Evolutionary conservation across 2,329 filamentous ascomycete genomes (phyloP), one percentile per base, ranked within the genome.

Genomic region (Trichoderma simmonsii): DNA sequence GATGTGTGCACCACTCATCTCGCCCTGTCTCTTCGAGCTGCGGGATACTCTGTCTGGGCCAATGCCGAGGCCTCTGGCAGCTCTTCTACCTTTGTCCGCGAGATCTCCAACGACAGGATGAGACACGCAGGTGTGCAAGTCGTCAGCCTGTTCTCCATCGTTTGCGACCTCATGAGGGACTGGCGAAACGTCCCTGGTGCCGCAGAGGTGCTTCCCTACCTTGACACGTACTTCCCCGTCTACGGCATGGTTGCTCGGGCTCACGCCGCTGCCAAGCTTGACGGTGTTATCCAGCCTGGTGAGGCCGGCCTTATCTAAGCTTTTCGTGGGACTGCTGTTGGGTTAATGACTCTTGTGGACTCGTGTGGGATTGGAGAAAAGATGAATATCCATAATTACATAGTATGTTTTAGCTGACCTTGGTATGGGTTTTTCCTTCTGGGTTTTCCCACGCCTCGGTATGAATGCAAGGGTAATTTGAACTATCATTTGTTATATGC

Each of bases 1-100:
- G 92, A 94, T 79, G 91, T 94, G 72, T 93, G 91, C 85, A 92
- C 90, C 26, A 85, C 91, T 0, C 94, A 94, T 83, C 85, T 92
- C 6, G 90, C 92, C 0, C 85, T 94, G n/a, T 91, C 90, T 1
- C 87, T 94, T 5, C 85, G 90, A 43, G 87, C 89, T 15, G 91
- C 88, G 57, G 92, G 92, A 30, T 94, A 93, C 83, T 87, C 87
- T 48, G 92, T 94, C 72, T 93, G 87, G 83, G 91, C 90, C 76
- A 92, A 93, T 81, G 86, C 90, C 67, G 92, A 94, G 76, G 91
- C 90, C 2, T 90, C 87, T 0, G 92, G 91, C 1, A 93, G 92
- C 1, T 89, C 89, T 24, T 88, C 86, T 2, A 78, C 82, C 51
- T 85, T 91, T 6, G 71, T 72, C 28, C 71, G 71, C 24, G 71